These are phyloP conservation scores for Evernia prunastri DNA, from an alignment of 495 filamentous ascomycete species.

Conservation along the genomic window DNA sequence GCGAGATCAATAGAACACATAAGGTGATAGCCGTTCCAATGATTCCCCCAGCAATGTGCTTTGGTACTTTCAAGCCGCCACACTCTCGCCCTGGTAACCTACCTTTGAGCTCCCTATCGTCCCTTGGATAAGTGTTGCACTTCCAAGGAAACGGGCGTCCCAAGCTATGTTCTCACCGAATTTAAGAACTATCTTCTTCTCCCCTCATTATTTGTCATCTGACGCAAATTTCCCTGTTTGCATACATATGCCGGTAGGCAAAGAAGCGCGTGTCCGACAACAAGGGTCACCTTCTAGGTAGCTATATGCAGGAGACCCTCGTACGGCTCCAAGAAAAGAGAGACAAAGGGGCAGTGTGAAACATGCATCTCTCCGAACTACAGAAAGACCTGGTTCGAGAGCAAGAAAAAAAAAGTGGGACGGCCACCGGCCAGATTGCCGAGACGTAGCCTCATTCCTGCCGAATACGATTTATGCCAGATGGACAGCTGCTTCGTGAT, in stretches of 20 bases:
- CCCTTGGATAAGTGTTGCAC: background rate
- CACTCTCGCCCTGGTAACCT: background rate
- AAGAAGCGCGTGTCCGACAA: background rate
- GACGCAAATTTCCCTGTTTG: background rate
- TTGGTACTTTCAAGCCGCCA: background rate
- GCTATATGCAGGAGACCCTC: background rate
- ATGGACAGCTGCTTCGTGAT: constrained; percentile 5
- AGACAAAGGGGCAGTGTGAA: too few species aligned
- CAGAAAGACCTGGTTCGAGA: background rate
- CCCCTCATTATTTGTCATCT: background rate
- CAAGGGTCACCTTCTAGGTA: background rate
- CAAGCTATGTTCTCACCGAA: too few species aligned
- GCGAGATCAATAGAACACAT: background rate
- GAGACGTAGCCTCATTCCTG: background rate
- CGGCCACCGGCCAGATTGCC: background rate
- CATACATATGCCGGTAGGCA: background rate
- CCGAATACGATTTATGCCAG: constrained; percentile 1
- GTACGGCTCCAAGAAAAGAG: background rate
- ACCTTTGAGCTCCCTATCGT: background rate
- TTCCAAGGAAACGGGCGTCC: background rate
- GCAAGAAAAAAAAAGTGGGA: background rate
- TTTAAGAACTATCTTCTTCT: background rate
- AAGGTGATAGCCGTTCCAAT: constrained; percentile 6
- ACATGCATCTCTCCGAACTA: background rate
- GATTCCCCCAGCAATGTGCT: background rate